phyloP scores from a whole-genome alignment of 768 basidiomycete species.

The Kwoniella bestiolae region DNA sequence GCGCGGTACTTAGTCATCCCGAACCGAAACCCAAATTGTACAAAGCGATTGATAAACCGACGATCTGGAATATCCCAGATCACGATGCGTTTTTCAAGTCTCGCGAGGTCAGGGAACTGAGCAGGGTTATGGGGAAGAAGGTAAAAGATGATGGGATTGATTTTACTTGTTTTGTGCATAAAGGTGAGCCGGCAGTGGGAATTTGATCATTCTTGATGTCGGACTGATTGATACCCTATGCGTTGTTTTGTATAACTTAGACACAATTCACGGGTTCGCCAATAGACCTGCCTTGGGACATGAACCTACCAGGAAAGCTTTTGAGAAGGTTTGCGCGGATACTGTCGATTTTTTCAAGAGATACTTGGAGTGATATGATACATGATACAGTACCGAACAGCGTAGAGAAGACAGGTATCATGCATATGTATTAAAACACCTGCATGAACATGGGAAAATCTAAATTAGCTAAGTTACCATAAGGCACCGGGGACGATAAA shows the following conservation, averaged over 20 bases:
- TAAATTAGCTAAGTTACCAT: too few relatives aligned
- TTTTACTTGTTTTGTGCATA: conserved; percentile 25
- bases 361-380: conserved; percentile 47
- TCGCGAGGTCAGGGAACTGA: conserved; percentile 27
- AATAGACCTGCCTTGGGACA: conserved; percentile 65
- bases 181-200: conserved; percentile 29
- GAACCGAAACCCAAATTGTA: conserved; percentile 21
- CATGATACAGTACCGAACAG: background rate
- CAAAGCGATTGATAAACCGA: conserved; percentile 25
- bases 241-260: conserved; percentile 37
- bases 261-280: conserved; percentile 67
- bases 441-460: too few relatives aligned
- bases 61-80: conserved; percentile 33
- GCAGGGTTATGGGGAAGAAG: conserved; percentile 27
- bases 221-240: background rate
- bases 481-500: too few relatives aligned
- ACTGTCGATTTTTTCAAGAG: conserved; percentile 62
- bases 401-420: too few relatives aligned
- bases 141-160: conserved; percentile 15
- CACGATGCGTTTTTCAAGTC: conserved; percentile 36
- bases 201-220: too few relatives aligned
- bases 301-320: conserved; percentile 65
- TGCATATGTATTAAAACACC: too few relatives aligned
- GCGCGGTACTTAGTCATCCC: conserved; percentile 41
- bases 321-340: conserved; percentile 63